These are phyloP conservation scores for Coniferiporia sulphurascens DNA, from an alignment of 1,284 basidiomycete species.

Conservation along the genomic window DNA sequence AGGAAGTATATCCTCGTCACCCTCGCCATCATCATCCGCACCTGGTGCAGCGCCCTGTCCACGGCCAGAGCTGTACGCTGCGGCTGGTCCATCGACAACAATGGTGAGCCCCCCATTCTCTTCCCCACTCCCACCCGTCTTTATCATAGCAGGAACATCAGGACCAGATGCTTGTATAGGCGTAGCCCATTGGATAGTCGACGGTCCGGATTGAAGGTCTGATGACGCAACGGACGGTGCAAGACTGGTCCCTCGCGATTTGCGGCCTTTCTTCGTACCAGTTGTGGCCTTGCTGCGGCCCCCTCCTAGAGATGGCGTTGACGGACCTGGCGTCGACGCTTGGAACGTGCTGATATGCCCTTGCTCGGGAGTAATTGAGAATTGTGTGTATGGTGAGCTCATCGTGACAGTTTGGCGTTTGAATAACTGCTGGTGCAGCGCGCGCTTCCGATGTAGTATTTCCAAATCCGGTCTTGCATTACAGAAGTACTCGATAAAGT, in stretches of 20 bases:
- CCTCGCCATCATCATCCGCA: constrained; percentile 50
- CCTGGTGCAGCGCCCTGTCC: constrained; percentile 18
- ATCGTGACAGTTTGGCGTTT: neutral
- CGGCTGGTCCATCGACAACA: constrained; percentile 22
- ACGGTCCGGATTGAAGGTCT: constrained; percentile 1
- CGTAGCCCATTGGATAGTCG: constrained; percentile 14
- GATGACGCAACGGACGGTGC: constrained; percentile 9
- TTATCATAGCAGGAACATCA: constrained; percentile 13
- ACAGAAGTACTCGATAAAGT: neutral
- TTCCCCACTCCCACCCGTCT: constrained; percentile 13
- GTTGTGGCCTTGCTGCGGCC: constrained; percentile 2
- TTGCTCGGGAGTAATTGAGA: neutral
- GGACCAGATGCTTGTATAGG: constrained; percentile 6
- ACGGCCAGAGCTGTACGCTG: constrained; percentile 5
- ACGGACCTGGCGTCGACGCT: constrained; percentile 9
- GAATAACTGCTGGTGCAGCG: no score
- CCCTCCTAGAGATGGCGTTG: constrained; percentile 6
- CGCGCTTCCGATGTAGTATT: neutral
- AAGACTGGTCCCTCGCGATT: constrained; percentile 15
- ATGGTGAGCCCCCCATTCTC: constrained; percentile 22
- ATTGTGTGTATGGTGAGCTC: constrained; percentile 8
- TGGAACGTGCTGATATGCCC: neutral
- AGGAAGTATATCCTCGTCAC: constrained; percentile 67
- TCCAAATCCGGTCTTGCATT: neutral
- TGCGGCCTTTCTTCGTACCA: constrained; percentile 10